Evolutionary conservation across 176 grass and related monocot genomes (phyloP).

Genomic region (Zea mays): DNA sequence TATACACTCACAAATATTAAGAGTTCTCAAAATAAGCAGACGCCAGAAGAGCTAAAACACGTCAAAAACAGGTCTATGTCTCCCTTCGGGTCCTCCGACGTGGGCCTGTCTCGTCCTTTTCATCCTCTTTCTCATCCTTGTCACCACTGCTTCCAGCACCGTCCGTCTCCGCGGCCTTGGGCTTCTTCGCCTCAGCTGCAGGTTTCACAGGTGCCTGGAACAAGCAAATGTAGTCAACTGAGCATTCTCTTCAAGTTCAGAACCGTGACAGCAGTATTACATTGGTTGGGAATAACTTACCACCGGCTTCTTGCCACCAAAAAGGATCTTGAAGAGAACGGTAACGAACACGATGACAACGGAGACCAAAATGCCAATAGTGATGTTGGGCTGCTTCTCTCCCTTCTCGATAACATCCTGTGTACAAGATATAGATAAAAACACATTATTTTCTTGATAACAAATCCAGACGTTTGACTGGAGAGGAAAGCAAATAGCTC

Average conservation of each 20-base stretch:
- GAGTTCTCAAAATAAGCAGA: slow-evolving; percentile 23
- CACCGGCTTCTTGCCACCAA: slow-evolving; percentile 67
- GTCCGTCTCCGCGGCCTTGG: slow-evolving; percentile 18
- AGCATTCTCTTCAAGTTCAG: not conserved
- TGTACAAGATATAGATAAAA: not conserved
- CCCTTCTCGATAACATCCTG: slow-evolving; percentile 93
- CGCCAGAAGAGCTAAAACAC: slow-evolving; percentile 14
- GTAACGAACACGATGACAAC: slow-evolving; percentile 56
- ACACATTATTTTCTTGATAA: slow-evolving; percentile 24
- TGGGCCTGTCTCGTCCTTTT: slow-evolving; percentile 51
- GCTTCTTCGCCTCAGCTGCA: slow-evolving; percentile 19
- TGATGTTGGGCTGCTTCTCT: slow-evolving; percentile 90
- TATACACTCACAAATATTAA: slow-evolving; percentile 48
- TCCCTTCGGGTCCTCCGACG: slow-evolving; percentile 74
- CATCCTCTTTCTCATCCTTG: slow-evolving; percentile 64
- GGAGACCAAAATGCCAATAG: slow-evolving; percentile 68
- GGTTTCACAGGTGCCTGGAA: slow-evolving; percentile 46
- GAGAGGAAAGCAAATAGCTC: not conserved
- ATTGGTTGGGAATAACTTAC: slow-evolving; percentile 36
- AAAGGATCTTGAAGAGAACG: slow-evolving; percentile 61
- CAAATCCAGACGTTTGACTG: not conserved
- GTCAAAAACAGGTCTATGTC: slow-evolving; percentile 42
- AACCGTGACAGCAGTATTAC: not conserved
- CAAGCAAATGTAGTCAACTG: not conserved
- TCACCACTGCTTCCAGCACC: slow-evolving; percentile 58